phyloP scores from a whole-genome alignment of 257 asterid genomes.

The Eucommia ulmoides region DNA sequence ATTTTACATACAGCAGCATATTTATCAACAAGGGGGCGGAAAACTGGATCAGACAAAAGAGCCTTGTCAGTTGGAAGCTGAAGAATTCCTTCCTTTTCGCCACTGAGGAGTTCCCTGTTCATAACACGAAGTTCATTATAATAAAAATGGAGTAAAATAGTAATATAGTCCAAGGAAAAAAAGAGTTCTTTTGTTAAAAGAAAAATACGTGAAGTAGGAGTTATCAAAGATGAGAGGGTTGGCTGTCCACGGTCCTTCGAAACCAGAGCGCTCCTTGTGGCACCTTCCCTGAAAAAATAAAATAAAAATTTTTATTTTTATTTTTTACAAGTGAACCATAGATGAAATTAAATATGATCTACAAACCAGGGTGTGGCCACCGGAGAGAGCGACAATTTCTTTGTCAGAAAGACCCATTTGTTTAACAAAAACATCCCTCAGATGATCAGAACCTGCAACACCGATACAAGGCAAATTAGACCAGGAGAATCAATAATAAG shows the following conservation, averaged over 20 bases:
- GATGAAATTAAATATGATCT: no score
- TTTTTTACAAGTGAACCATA: no score
- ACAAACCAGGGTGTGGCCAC: slow-evolving; percentile 93
- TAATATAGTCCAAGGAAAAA: no score
- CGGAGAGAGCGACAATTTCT: slow-evolving; percentile 82
- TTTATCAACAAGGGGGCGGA: slow-evolving; percentile 67
- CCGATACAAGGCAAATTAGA: no score
- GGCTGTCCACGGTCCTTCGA: slow-evolving; percentile 80
- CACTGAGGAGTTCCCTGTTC: slow-evolving; percentile 60
- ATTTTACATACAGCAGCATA: slow-evolving; percentile 54
- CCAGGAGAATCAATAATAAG: no score
- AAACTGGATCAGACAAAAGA: slow-evolving; percentile 49
- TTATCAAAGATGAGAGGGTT: slow-evolving; percentile 80
- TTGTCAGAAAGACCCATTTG: slow-evolving; percentile 79
- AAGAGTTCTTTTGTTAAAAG: no score
- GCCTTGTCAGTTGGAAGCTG: slow-evolving; percentile 77
- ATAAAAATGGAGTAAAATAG: background rate
- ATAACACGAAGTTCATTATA: background rate
- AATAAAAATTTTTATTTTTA: no score
- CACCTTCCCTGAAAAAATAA: slow-evolving; percentile 48
- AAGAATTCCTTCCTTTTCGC: slow-evolving; percentile 64
- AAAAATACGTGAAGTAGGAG: slow-evolving; percentile 54
- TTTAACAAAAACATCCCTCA: slow-evolving; percentile 72
- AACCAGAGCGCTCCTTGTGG: slow-evolving; percentile 89
- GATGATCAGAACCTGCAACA: slow-evolving; percentile 57